phyloP scores from a whole-genome alignment of 202 grass and related monocot species.

The Musa balbisiana region DNA sequence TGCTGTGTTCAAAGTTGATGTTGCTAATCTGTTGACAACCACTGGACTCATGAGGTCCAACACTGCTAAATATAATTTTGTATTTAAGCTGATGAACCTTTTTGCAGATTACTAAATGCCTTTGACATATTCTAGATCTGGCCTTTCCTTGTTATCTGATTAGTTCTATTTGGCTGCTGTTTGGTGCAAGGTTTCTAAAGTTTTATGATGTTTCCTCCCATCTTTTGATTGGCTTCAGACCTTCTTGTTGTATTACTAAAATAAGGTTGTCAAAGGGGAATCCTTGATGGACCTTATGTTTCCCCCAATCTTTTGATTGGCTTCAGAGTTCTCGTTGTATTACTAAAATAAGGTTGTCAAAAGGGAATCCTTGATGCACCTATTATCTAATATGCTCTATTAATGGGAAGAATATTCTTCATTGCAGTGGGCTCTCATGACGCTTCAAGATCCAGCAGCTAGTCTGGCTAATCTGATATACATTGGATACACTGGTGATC shows the following conservation, averaged over 20 bases:
- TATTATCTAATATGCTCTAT: not conserved
- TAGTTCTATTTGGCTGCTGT: not conserved
- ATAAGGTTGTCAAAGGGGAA: not conserved
- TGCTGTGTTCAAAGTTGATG: too few species aligned
- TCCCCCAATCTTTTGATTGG: not conserved
- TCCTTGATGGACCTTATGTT: not conserved
- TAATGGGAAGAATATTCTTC: not conserved
- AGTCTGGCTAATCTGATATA: conserved; percentile 86
- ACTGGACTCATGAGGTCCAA: too few species aligned
- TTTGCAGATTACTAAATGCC: too few species aligned
- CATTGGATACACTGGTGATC: conserved; percentile 71
- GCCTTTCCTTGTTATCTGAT: not conserved
- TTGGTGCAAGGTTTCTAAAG: too few species aligned
- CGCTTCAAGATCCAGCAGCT: conserved; percentile 68
- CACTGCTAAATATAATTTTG: too few species aligned
- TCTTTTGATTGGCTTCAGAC: not conserved
- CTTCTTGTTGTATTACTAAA: not conserved
- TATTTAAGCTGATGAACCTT: too few species aligned
- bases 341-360: not conserved
- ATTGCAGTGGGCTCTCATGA: conserved; percentile 97
- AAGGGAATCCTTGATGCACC: not conserved
- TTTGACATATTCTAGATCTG: not conserved
- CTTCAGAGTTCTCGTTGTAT: not conserved
- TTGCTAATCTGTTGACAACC: too few species aligned
- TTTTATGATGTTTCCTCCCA: too few species aligned